Evolutionary conservation across 2,329 filamentous ascomycete species (phyloP).

Genomic region (Chlorencoelia australis): DNA sequence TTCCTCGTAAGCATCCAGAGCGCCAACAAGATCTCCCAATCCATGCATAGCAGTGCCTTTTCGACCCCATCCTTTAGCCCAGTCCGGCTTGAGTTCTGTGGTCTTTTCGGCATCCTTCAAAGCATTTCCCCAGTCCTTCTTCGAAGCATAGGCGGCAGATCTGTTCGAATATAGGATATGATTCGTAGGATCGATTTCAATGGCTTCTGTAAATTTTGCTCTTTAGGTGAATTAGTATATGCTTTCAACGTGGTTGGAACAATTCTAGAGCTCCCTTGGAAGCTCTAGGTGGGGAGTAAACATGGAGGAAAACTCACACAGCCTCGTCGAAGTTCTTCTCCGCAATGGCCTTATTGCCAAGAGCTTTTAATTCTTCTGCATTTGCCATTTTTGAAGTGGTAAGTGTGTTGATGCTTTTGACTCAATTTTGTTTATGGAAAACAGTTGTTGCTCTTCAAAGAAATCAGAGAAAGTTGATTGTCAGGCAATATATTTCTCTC

Average conservation of each 20-base stretch:
- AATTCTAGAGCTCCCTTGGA: background rate
- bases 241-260: background rate
- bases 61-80: slow-evolving; percentile 91
- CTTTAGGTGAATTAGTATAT: slow-evolving; percentile 36
- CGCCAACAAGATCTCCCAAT: slow-evolving; percentile 71
- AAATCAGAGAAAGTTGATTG: too few relatives aligned
- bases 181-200: slow-evolving; percentile 76
- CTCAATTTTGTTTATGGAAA: too few relatives aligned
- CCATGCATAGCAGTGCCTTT: slow-evolving; percentile 90
- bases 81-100: slow-evolving; percentile 90
- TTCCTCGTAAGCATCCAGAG: slow-evolving; percentile 83
- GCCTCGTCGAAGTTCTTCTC: slow-evolving; percentile 95
- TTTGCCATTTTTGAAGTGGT: too few relatives aligned
- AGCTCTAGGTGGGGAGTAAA: slow-evolving; percentile 1
- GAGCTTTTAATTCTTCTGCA: slow-evolving; percentile 77
- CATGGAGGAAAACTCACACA: slow-evolving; percentile 54
- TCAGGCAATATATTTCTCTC: too few relatives aligned
- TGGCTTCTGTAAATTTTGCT: slow-evolving; percentile 89
- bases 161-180: slow-evolving; percentile 98
- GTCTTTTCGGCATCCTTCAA: slow-evolving; percentile 88
- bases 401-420: too few relatives aligned
- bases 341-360: slow-evolving; percentile 97
- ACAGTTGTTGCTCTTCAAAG: too few relatives aligned
- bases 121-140: slow-evolving; percentile 78
- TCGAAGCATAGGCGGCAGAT: slow-evolving; percentile 78